Evolutionary conservation across 306 rosid species (phyloP), one percentile per base, ranked within the genome.

Genomic region (Abrus pulchellus): DNA sequence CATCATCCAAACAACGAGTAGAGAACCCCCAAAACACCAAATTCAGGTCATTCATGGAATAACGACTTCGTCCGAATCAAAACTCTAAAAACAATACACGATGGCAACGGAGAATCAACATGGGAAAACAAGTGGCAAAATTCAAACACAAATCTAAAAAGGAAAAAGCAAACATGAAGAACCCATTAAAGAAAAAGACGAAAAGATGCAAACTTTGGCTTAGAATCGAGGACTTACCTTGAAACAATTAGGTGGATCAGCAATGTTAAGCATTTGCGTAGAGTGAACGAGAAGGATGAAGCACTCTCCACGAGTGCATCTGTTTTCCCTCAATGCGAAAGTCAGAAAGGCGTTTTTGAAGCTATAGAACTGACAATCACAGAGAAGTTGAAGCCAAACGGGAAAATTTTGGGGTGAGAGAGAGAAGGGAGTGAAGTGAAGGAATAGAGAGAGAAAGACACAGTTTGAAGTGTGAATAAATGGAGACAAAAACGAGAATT

Each of bases 211-310:
- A 82, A 78, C 75, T 75, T 75, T 70, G 78, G 28, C 72, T 14
- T 36, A 53, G 48, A 30, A 67, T 7, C 7, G 10, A 74, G 41
- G 55, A 78, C 88, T 84, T 83, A 79, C 86, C 43, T 5, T 63
- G 81, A 80, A 84, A 36, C 67, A 78, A 38, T 12, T 81, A 81
- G 83, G 32, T 61, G 82, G 84, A 64, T 86, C 85, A 87, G 80
- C 84, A 52, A 47, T 67, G 72, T 65, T 57, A 47, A 71, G 72
- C 68, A 72, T 81, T 60, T 52, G 76, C 64, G 52, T 83, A 2
- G n/a, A 62, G 82, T 68, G 72, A 74, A 43, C 74, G 77, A 43
- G 52, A 50, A 53, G 41, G 32, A 45, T 61, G 54, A 56, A 33
- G 33, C 70, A 75, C 69, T 76, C 28, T 64, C 55, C 78, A 7